A percentile compares a stretch with the other conserved stretches of the same genome.
Conservation (phyloP, 805 yeast species). For the Ogataea nitratoaversa region DNA sequence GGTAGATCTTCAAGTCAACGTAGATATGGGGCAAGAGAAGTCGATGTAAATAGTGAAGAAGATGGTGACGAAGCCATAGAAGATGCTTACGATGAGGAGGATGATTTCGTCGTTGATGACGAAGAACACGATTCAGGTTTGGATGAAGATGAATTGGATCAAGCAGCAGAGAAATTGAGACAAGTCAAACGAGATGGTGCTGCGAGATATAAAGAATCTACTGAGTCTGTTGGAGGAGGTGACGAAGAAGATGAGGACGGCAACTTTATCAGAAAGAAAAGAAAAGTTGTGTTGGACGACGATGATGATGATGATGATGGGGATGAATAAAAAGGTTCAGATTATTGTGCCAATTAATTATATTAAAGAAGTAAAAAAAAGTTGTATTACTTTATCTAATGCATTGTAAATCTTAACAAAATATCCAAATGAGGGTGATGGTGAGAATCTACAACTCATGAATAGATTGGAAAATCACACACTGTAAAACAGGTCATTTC, state of each 20-base stretch:
- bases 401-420: too few relatives aligned
- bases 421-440: too few relatives aligned
- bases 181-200: conserved; percentile 54
- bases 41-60: conserved; percentile 40
- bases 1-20: conserved; percentile 7
- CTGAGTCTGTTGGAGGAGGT: conserved; percentile 39
- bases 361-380: too few relatives aligned
- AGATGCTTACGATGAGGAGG: conserved; percentile 29
- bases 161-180: conserved; percentile 57
- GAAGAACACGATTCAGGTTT: conserved; percentile 29
- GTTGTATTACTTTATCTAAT: too few relatives aligned
- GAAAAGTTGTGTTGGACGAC: conserved; percentile 45
- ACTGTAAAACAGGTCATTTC: too few relatives aligned
- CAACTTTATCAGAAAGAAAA: conserved; percentile 39
- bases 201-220: conserved; percentile 39
- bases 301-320: conserved; percentile 50
- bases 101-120: conserved; percentile 35
- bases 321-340: not conserved
- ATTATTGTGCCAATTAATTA: not conserved
- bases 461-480: too few relatives aligned
- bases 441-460: too few relatives aligned
- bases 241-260: conserved; percentile 47
- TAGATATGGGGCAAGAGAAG: conserved; percentile 33
- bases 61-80: conserved; percentile 28
- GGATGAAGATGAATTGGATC: conserved; percentile 38